phyloP scores from a whole-genome alignment of 495 filamentous ascomycete genomes.

The Trichocladium antarcticum region DNA sequence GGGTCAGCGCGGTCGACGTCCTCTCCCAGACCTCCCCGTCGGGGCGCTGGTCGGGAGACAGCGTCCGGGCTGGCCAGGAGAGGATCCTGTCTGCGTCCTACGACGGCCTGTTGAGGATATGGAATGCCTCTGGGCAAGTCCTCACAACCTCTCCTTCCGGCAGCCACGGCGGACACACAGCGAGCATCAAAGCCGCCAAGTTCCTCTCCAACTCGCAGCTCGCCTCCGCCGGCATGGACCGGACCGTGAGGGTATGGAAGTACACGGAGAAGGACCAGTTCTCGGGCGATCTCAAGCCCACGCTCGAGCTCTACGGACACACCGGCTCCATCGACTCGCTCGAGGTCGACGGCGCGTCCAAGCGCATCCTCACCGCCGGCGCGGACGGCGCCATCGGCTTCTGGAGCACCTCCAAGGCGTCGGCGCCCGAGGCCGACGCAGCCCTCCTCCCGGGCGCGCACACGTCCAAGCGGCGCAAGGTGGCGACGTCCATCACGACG shows the following conservation, averaged over 20 bases:
- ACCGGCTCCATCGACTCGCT: slow-evolving; percentile 60
- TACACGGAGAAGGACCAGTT: slow-evolving; percentile 56
- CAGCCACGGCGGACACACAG: slow-evolving; percentile 57
- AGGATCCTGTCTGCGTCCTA: slow-evolving; percentile 81
- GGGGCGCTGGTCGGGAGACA: slow-evolving; percentile 41
- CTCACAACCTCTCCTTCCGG: slow-evolving; percentile 56
- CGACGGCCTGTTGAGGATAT: slow-evolving; percentile 76
- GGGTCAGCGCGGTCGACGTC: slow-evolving; percentile 88
- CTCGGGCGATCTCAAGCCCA: slow-evolving; percentile 55
- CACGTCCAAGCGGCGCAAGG: slow-evolving; percentile 66
- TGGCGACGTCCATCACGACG: slow-evolving; percentile 49
- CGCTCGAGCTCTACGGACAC: slow-evolving; percentile 82
- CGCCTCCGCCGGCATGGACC: slow-evolving; percentile 71
- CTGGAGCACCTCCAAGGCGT: slow-evolving; percentile 68
- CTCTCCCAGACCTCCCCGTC: slow-evolving; percentile 56
- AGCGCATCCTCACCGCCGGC: slow-evolving; percentile 71
- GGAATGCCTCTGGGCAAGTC: slow-evolving; percentile 73
- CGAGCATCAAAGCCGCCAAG: slow-evolving; percentile 66
- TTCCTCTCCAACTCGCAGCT: slow-evolving; percentile 67
- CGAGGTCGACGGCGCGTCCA: slow-evolving; percentile 62
- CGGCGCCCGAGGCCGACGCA: slow-evolving; percentile 57
- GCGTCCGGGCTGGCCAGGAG: slow-evolving; percentile 35
- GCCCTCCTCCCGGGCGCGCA: slow-evolving; percentile 51
- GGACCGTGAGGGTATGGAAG: slow-evolving; percentile 77
- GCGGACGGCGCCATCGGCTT: slow-evolving; percentile 68